A percentile compares a stretch with the other conserved stretches of the same genome.
phyloP scores from a whole-genome alignment of 495 filamentous ascomycete species.

The Amphirosellinia nigrospora region DNA sequence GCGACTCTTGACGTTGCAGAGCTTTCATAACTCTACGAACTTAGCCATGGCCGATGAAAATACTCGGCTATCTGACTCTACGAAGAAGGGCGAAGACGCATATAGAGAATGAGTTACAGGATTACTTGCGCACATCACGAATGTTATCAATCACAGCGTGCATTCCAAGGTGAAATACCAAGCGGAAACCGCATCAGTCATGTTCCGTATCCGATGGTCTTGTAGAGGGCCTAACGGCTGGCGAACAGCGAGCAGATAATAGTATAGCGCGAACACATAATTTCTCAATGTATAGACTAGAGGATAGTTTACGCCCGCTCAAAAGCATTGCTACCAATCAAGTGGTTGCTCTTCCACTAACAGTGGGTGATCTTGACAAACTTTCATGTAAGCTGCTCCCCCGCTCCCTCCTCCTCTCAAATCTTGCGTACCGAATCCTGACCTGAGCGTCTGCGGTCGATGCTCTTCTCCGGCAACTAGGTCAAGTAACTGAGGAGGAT shows the following conservation, averaged over 20 bases:
- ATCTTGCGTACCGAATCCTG: not conserved
- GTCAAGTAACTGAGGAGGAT: not conserved
- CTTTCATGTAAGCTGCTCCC: not conserved
- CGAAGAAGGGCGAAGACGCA: too few species aligned
- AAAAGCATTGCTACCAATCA: not conserved
- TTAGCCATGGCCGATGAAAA: not conserved
- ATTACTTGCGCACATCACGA: too few species aligned
- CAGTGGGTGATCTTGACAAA: not conserved
- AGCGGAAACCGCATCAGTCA: too few species aligned
- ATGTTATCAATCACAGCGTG: too few species aligned
- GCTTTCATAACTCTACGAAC: not conserved
- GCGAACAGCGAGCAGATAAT: not conserved
- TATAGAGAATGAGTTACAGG: too few species aligned
- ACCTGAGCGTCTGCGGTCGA: not conserved
- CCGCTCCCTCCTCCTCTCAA: not conserved
- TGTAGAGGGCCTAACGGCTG: too few species aligned
- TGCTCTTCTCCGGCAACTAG: not conserved
- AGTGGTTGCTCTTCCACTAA: not conserved
- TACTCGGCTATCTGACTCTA: too few species aligned
- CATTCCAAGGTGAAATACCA: too few species aligned
- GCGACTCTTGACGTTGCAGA: not conserved
- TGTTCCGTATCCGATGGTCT: too few species aligned
- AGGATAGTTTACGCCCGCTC: not conserved
- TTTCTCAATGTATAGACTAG: accelerated
- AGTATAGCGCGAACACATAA: not conserved